phyloP scores from a whole-genome alignment of 805 yeast genomes.

The Komagataella pastoris region DNA sequence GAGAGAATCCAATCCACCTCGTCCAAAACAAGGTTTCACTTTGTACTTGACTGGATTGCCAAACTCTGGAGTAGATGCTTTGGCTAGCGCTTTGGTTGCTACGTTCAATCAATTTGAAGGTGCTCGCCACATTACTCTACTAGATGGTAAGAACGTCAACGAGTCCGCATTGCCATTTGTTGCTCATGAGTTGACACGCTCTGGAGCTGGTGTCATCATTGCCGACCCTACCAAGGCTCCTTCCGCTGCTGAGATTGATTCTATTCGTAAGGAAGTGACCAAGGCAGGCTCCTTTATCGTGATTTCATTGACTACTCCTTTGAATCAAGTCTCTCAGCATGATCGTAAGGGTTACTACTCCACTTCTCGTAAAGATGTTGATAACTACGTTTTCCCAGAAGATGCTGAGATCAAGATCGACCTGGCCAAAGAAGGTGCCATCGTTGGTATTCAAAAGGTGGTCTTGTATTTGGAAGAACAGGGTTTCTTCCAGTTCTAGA shows the following conservation, averaged over 20 bases:
- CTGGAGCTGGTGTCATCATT: conserved; percentile 88
- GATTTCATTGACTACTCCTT: conserved; percentile 37
- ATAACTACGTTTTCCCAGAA: conserved; percentile 31
- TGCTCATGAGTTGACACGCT: conserved; percentile 62
- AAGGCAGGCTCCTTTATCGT: conserved; percentile 37
- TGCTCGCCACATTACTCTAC: conserved; percentile 62
- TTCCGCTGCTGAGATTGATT: conserved; percentile 25
- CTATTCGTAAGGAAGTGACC: conserved; percentile 28
- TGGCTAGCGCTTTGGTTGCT: conserved; percentile 77
- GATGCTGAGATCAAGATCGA: conserved; percentile 48
- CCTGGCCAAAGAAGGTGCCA: conserved; percentile 38
- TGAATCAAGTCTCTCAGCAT: conserved; percentile 27
- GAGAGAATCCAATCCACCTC: conserved; percentile 88
- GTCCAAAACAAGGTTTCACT: conserved; percentile 81
- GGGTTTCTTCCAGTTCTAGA: conserved; percentile 56
- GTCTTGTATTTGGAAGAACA: conserved; percentile 65
- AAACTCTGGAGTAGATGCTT: conserved; percentile 45
- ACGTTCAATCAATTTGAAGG: conserved; percentile 84
- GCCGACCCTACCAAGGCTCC: conserved; percentile 34
- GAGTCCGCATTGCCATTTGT: conserved; percentile 40
- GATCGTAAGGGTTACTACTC: conserved; percentile 38
- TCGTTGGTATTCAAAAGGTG: conserved; percentile 63
- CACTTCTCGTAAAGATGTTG: conserved; percentile 31
- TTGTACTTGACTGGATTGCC: conserved; percentile 50
- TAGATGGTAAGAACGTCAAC: conserved; percentile 21